phyloP scores from a whole-genome alignment of 1,139 yeast species.

The Candida freyschussii region DNA sequence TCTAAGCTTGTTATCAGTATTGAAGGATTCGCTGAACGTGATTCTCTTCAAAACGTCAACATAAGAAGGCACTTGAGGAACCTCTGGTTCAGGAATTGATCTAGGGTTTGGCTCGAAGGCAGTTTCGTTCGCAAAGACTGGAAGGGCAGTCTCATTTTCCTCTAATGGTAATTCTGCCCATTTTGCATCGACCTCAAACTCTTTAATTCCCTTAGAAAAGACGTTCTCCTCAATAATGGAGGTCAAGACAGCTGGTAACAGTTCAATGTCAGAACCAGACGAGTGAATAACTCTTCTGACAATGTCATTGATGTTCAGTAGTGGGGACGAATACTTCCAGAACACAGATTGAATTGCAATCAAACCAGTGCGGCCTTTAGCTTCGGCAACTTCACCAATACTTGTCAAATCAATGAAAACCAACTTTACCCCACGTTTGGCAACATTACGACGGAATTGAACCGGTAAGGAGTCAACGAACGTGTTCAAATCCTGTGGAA shows the following conservation, averaged over 20 bases:
- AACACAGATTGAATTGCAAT: conserved; percentile 77
- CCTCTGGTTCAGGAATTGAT: conserved; percentile 35
- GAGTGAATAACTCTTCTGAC: conserved; percentile 80
- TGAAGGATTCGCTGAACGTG: conserved; percentile 78
- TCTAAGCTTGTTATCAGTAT: conserved; percentile 53
- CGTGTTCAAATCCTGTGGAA: conserved; percentile 25
- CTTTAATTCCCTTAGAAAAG: conserved; percentile 45
- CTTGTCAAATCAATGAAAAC: conserved; percentile 51
- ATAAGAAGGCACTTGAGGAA: conserved; percentile 38
- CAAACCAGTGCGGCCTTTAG: conserved; percentile 70
- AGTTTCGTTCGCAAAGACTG: conserved; percentile 53
- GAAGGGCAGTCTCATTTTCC: conserved; percentile 32
- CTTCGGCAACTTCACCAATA: conserved; percentile 59
- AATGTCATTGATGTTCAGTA: conserved; percentile 53
- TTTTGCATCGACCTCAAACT: conserved; percentile 38
- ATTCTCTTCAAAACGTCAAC: conserved; percentile 65
- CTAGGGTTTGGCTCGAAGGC: conserved; percentile 60
- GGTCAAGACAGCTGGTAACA: conserved; percentile 77
- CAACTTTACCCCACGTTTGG: conserved; percentile 48
- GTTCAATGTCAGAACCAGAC: conserved; percentile 76
- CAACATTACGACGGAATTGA: conserved; percentile 50
- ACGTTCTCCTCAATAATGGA: conserved; percentile 51
- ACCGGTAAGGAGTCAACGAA: conserved; percentile 50
- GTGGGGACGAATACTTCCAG: conserved; percentile 69
- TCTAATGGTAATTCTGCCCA: conserved; percentile 25